Evolutionary conservation across 352 stramenopile genomes (phyloP), one percentile per base, ranked within the genome.

Genomic region (Pseudoperonospora humuli): DNA sequence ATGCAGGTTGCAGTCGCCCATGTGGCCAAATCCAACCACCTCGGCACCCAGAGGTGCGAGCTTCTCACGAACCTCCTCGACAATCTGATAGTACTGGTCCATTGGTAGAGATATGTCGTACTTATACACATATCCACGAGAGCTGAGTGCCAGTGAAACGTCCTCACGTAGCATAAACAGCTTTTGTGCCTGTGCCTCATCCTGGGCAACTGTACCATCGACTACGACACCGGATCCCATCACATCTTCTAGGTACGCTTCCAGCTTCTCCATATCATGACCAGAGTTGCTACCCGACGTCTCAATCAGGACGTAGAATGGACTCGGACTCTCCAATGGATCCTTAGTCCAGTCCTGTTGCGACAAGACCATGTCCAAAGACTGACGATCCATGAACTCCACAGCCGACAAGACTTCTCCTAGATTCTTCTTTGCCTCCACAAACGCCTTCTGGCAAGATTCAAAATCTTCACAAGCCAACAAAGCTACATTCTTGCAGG

Each of bases 1-100:
- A 56, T 99, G 96, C 11, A 98, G 65, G 64, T 99, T 99, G 28
- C 84, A 89, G 66, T 99, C 95, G 35, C 93, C 90, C 17, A 98
- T 61, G 60, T 99, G 95, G 19, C 95, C 94, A 55, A 93, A 98
- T 37, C 79, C 87, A 13, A 95, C 70, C 14, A 93, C 75, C 13
- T 77, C 42, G 14, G 67, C 70, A 32, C 70, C 67, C 3, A 75
- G 48, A 2, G 59, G 41, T 15, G 50, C 50, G 10, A 96, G 45
- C 32, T 45, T 54, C 47, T 64, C 50, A 35, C 77, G 72, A 15
- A 87, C 83, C 37, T 96, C 82, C 14, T 88, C 60, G 0, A 85
- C 82, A 27, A 98, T 84, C 24, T 80, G 71, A 56, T 97, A 87
- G 61, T 98, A 98, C 24, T 95, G 61, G 21, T 69, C 45, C 20